A percentile compares a stretch with the other conserved stretches of the same genome.
phyloP scores from a whole-genome alignment of 371 early-diverging fungal species.

The Mucor plumbeus region DNA sequence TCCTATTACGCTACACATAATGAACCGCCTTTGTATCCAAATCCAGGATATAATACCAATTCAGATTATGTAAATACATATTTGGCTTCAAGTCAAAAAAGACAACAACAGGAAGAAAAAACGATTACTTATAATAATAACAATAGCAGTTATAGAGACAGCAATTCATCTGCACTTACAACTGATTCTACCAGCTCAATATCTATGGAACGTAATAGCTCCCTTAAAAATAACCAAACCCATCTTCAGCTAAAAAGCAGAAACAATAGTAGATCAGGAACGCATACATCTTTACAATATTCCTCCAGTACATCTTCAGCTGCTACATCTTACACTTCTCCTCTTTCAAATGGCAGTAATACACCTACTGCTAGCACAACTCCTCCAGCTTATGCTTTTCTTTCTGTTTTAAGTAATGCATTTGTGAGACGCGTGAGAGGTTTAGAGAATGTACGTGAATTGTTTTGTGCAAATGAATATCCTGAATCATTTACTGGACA shows the following conservation, averaged over 20 bases:
- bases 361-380: not conserved
- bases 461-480: conserved; percentile 52
- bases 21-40: not conserved
- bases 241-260: not conserved
- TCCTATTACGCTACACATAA: not conserved
- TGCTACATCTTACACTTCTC: not conserved
- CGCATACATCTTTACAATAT: not conserved
- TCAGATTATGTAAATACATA: conserved; percentile 13
- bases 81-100: conserved; percentile 1
- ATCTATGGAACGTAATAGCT: not conserved
- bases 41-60: not conserved
- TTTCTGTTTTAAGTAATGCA: conserved; percentile 29
- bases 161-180: not conserved
- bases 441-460: conserved; percentile 34
- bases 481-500: conserved; percentile 52
- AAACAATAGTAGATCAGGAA: not conserved
- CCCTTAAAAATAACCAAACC: not conserved
- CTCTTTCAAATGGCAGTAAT: not conserved
- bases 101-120: conserved; percentile 5
- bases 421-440: conserved; percentile 25
- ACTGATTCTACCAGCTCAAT: not conserved
- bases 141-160: not conserved
- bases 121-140: conserved; percentile 1
- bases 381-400: conserved; percentile 22
- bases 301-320: conserved; percentile 6